Evolutionary conservation across 2,329 filamentous ascomycete genomes (phyloP).

Genomic region (Phyllosticta ampelicida): DNA sequence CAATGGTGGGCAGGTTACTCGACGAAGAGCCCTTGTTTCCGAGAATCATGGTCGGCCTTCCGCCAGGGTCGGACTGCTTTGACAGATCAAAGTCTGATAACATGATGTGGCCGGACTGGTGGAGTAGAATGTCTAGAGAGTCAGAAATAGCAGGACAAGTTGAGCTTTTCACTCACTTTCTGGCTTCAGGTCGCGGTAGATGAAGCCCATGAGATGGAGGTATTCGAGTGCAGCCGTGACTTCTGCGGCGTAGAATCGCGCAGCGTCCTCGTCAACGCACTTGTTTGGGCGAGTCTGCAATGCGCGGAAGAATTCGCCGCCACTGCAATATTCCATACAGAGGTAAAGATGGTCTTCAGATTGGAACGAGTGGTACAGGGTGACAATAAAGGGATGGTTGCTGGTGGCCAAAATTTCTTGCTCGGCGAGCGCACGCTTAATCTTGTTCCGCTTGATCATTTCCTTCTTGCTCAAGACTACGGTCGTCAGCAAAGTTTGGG

Average conservation of each 20-base stretch:
- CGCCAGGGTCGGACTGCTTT: slow-evolving; percentile 92
- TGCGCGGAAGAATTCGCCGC: slow-evolving; percentile 95
- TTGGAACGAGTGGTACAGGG: slow-evolving; percentile 96
- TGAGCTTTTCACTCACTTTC: slow-evolving; percentile 58
- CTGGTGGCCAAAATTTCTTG: slow-evolving; percentile 97
- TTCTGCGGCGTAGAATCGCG: slow-evolving; percentile 93
- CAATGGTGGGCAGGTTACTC: slow-evolving; percentile 85
- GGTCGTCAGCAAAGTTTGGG: slow-evolving; percentile 19
- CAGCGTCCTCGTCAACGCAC: slow-evolving; percentile 93
- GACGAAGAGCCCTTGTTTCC: slow-evolving; percentile 70
- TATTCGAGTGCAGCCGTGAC: slow-evolving; percentile 96
- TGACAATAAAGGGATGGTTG: slow-evolving; percentile 98
- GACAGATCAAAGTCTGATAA: slow-evolving; percentile 97
- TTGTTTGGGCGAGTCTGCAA: slow-evolving; percentile 94
- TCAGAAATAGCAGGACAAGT: slow-evolving; percentile 26
- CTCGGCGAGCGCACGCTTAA: slow-evolving; percentile 93
- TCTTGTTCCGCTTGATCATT: slow-evolving; percentile 99
- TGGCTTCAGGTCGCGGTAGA: slow-evolving; percentile 94
- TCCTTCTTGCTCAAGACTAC: slow-evolving; percentile 97
- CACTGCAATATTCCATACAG: slow-evolving; percentile 99
- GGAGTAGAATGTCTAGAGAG: slow-evolving; percentile 74
- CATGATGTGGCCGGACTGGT: slow-evolving; percentile 99
- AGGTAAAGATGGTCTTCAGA: slow-evolving; percentile 97
- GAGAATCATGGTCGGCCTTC: slow-evolving; percentile 95
- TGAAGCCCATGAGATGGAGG: slow-evolving; percentile 97